Evolutionary conservation across 106 monocot species (phyloP), one percentile per base, ranked within the genome.

Genomic region (Iris macrosiphon): DNA sequence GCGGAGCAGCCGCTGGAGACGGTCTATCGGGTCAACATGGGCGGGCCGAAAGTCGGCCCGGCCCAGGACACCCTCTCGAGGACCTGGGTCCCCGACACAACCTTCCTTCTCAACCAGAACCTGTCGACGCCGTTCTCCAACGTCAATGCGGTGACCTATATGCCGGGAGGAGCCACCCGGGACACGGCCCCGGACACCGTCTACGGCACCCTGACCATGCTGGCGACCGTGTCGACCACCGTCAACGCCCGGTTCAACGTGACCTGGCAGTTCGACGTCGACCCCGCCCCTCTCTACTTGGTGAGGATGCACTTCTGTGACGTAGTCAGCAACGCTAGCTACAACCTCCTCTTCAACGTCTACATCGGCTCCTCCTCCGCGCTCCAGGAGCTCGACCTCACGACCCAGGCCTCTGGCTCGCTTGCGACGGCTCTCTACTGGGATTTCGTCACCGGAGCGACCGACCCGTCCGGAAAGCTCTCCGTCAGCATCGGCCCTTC

Each of bases 301-400:
- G 37, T 93, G 7, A 70, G 93, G 43, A 22, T 84, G 46, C 87
- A 88, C 43, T 88, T 88, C 47, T 93, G 93, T n/a, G 93, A 93
- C 61, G 60, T 93, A 23, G 74, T 88, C 22, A 88, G 87, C 39
- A 24, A 29, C 8, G 17, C 72, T 0, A 12, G 62, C 3, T 13
- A 45, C 13, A 10, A 37, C 1, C 62, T 88, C 24, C 40, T 65
- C 21, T 93, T 93, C 55, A 63, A 84, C 48, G 72, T 81, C 30
- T 88, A 80, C 29, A 56, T 87, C 17, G 60, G 61, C 4, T 26
- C 29, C 53, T 47, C 24, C 31, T 32, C 23, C n/a, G 92, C 67
- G 2, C 11, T 32, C 22, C 34, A 4, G 0, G 40, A 74, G 31
- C 27, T 77, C 4, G 92, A 93, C 26, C 47, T 80, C 4, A 69